Percentiles rank a stretch among this genome's conserved stretches.
Evolutionary conservation across 1,284 basidiomycete genomes (phyloP).

Genomic region (Ustilago loliicola): DNA sequence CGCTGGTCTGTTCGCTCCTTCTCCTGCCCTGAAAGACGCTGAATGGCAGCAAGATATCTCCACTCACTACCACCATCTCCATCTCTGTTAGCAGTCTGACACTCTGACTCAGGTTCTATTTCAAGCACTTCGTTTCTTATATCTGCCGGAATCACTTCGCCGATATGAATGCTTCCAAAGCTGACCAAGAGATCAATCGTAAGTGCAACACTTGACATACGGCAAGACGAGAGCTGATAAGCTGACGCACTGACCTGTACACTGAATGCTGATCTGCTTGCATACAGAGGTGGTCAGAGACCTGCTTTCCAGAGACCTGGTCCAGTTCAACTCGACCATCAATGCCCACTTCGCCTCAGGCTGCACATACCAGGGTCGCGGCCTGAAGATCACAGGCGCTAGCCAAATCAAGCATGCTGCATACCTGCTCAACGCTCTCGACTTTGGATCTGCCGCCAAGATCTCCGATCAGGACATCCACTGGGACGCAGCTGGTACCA

Average conservation of each 20-base stretch:
- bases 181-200: slow-evolving; percentile 32
- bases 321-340: slow-evolving; percentile 58
- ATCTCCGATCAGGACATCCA: slow-evolving; percentile 40
- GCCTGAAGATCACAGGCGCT: slow-evolving; percentile 51
- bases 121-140: not conserved
- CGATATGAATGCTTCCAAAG: slow-evolving; percentile 41
- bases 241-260: not conserved
- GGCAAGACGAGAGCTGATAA: not conserved
- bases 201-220: slow-evolving; percentile 4
- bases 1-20: slow-evolving; percentile 3
- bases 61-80: not conserved
- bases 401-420: slow-evolving; percentile 55
- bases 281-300: slow-evolving; percentile 38
- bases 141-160: not conserved
- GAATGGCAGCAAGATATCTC: not conserved
- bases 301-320: slow-evolving; percentile 49
- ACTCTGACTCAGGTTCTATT: not conserved
- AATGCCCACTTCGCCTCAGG: slow-evolving; percentile 50
- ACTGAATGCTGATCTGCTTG: not conserved
- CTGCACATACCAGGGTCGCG: slow-evolving; percentile 51
- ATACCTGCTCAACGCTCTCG: slow-evolving; percentile 46
- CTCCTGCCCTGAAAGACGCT: not conserved
- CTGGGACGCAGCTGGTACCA: slow-evolving; percentile 41
- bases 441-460: slow-evolving; percentile 45
- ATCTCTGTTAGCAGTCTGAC: not conserved